A percentile compares a stretch with the other conserved stretches of the same genome.
These are phyloP conservation scores for Dendrobium catenatum DNA, from an alignment of 106 monocot genomes.

Conservation along the genomic window DNA sequence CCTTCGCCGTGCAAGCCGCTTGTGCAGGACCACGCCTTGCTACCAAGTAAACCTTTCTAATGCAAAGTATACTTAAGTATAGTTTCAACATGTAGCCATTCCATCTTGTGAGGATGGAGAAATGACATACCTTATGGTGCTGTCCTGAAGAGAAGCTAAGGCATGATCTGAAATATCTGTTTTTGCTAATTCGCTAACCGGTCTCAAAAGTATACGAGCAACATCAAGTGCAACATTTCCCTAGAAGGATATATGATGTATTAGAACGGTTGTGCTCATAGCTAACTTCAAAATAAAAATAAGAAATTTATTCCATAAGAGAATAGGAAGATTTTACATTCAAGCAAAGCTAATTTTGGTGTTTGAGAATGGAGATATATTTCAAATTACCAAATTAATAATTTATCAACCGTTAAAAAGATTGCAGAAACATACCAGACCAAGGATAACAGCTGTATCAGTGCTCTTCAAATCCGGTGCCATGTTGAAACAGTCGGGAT, in stretches of 20 bases:
- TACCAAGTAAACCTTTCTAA: conserved; percentile 78
- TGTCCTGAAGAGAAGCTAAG: conserved; percentile 55
- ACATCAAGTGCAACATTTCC: conserved; percentile 99
- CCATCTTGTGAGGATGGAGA: neutral
- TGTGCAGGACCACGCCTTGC: conserved; percentile 95
- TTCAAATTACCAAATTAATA: conserved; percentile 1
- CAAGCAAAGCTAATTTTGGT: neutral
- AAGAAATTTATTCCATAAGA: neutral
- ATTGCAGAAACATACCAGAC: conserved; percentile 52
- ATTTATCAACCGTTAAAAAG: neutral
- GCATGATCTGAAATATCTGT: conserved; percentile 92
- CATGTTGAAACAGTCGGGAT: conserved; percentile 73
- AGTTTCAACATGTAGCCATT: neutral
- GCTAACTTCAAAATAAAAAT: neutral
- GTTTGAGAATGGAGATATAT: neutral
- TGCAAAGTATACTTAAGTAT: conserved; percentile 5
- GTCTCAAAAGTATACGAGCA: conserved; percentile 86
- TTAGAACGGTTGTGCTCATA: neutral
- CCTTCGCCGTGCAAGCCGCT: conserved; percentile 96
- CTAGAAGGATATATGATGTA: conserved; percentile 27
- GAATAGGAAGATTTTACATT: neutral
- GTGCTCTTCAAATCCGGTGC: conserved; percentile 48
- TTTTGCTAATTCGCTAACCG: conserved; percentile 48
- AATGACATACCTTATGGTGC: conserved; percentile 70
- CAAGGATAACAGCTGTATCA: conserved; percentile 90